These are phyloP conservation scores for Coccinonectria pachysandricola DNA, from an alignment of 2,329 filamentous ascomycete species.

Conservation along the genomic window DNA sequence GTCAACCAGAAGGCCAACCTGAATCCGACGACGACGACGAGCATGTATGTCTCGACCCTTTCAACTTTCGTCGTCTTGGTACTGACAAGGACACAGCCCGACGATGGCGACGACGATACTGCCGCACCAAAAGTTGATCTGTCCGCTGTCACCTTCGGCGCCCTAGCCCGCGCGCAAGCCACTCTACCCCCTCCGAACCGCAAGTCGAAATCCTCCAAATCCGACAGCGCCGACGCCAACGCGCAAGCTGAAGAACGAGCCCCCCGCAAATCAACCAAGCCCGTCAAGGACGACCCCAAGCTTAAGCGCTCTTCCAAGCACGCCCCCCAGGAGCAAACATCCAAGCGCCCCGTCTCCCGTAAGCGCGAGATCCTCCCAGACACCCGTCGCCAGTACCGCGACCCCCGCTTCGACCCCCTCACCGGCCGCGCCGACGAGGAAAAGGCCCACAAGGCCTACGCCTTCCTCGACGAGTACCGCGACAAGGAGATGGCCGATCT, in stretches of 20 bases:
- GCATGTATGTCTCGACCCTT: too few species aligned
- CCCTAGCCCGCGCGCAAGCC: conserved; percentile 78
- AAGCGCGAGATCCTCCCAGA: conserved; percentile 60
- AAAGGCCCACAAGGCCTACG: conserved; percentile 62
- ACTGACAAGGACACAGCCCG: too few species aligned
- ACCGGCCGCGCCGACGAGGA: conserved; percentile 41
- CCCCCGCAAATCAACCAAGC: conserved; percentile 26
- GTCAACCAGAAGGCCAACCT: too few species aligned
- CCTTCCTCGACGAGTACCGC: conserved; percentile 80
- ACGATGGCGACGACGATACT: conserved; percentile 19
- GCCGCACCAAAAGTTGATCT: conserved; percentile 31
- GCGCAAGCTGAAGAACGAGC: conserved; percentile 20
- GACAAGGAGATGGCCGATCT: conserved; percentile 73
- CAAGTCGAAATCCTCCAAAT: conserved; percentile 15
- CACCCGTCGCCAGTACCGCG: conserved; percentile 52
- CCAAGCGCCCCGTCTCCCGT: conserved; percentile 74
- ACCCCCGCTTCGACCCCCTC: conserved; percentile 78
- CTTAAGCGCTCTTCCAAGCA: conserved; percentile 61
- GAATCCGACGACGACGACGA: conserved; percentile 21
- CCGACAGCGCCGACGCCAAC: conserved; percentile 13
- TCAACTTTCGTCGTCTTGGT: too few species aligned
- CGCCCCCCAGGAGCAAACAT: conserved; percentile 73
- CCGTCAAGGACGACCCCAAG: conserved; percentile 17
- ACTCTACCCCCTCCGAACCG: conserved; percentile 36
- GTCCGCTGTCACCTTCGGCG: conserved; percentile 70